Evolutionary conservation across 2,329 filamentous ascomycete species (phyloP), one percentile per base, ranked within the genome.

Genomic region (Coniochaeta prunicola): DNA sequence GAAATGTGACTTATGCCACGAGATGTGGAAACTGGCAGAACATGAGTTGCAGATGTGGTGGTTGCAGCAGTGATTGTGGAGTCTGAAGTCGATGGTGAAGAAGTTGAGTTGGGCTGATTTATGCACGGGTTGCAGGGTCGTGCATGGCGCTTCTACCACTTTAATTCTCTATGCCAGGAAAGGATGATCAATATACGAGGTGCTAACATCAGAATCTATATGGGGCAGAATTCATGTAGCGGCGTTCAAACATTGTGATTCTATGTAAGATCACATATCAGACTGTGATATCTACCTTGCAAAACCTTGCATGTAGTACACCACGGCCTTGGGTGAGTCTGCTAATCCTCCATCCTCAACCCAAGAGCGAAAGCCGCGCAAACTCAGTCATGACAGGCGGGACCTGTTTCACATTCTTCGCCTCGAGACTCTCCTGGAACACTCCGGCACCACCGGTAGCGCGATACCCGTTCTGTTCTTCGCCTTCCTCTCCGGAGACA

Each of bases 371-470:
- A 57, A 85, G 64, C 68, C 74, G 81, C 67, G 78, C 73, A 65
- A 85, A 72, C 2, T 68, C 70, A 45, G 71, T 73, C n/a, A 85
- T 74, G 12, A 77, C 69, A 26, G 82, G 82, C 36, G 79, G 72
- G 58, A 78, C 74, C 64, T 78, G 72, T 64, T 70, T 76, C 66
- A 76, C 74, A 64, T 72, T 74, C 63, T 70, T 72, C 8, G 74
- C 79, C 60, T 78, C 71, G 53, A 82, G 68, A 61, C 76, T 80
- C 60, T 83, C 80, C 58, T 75, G 74, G 57, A 83, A 65, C 34
- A 84, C 81, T 3, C 77, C 80, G 24, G 81, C 79, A 1, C 76
- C 80, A 3, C 81, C 81, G n/a, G 69, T 73, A 5, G 76, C 74
- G 59, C 64, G 63, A 63, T 71, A 71, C 8, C 59, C 63, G 1